Evolutionary conservation across 805 yeast species (phyloP).

Genomic region (Candida loeiensis): DNA sequence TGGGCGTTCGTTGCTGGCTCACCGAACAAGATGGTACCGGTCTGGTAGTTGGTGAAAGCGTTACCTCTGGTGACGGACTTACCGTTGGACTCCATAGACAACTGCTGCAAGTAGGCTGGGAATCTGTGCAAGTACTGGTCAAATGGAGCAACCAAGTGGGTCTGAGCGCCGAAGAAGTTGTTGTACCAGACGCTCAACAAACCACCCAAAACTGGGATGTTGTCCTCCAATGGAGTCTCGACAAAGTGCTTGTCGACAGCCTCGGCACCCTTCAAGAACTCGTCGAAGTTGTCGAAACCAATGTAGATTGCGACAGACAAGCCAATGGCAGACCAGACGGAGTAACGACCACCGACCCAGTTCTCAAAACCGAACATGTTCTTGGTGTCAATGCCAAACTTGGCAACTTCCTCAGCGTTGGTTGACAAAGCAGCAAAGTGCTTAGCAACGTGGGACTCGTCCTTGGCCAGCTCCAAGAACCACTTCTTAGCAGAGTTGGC

Average conservation of each 20-base stretch:
- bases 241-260: constrained; percentile 91
- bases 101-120: constrained; percentile 98
- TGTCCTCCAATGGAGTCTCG: constrained; percentile 79
- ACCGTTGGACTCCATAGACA: constrained; percentile 99
- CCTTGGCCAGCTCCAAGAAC: constrained; percentile 76
- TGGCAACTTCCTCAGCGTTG: constrained; percentile 83
- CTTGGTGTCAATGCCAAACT: constrained; percentile 94
- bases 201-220: constrained; percentile 93
- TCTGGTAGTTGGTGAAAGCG: constrained; percentile 87
- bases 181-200: constrained; percentile 95
- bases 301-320: constrained; percentile 91
- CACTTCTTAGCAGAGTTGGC: constrained; percentile 93
- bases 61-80: constrained; percentile 93
- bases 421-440: constrained; percentile 97
- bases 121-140: constrained; percentile 98
- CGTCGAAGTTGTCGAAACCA: constrained; percentile 91
- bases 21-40: constrained; percentile 94
- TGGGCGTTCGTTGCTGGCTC: constrained; percentile 99
- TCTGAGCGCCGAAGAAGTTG: constrained; percentile 97
- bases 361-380: constrained; percentile 98
- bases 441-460: constrained; percentile 77
- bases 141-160: constrained; percentile 96
- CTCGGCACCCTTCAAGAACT: constrained; percentile 95
- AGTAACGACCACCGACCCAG: constrained; percentile 99
- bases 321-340: constrained; percentile 99